Base-by-base conservation (phyloP, 192 early-diverging fungal species). In the Obelidium mucronatum region DNA sequence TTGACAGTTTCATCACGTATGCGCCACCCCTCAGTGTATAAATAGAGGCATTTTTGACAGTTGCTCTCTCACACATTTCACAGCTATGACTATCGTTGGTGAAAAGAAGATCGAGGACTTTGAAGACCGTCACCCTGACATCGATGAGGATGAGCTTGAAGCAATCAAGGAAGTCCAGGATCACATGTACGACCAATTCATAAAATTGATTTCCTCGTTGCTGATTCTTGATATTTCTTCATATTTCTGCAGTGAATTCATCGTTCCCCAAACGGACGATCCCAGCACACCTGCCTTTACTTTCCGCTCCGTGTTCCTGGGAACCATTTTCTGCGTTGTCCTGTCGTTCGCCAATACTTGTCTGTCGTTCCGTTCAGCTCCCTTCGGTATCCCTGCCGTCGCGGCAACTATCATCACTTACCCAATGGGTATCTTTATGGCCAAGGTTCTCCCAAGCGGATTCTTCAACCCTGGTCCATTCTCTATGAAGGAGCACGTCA, bases 391-490 rank as follows among this genome's bases (percentile, higher is more conserved):
- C 42, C 85, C 84, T 33, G 88, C 91, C 26, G 87, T 90, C 80
- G 85, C 94, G 35, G 93, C 91, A 2, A 86, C 91, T 67, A 74
- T 96, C 76, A 81, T 93, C 0, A 81, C 91, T 1, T 96, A 92
- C 71, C 92, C 94, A 3, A 67, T 91, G 2, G 94, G 76, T 26
- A 8, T 77, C 24, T 13, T 48, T 31, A 40, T 30, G 67, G 54
- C 66, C 24, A 31, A 11, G 28, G 15, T 58, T 3, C 40, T 77
- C 22, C 76, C 76, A 54, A 59, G 34, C 8, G 92, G 52, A 31
- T 2, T 79, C 76, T 86, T 95, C 62, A 96, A 96, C 75, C 92
- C 93, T 0, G 95, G n/a, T n/a, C n/a, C n/a, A n/a, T n/a, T n/a
- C n/a, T n/a, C n/a, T n/a, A n/a, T n/a, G n/a, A n/a, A n/a, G 93